A percentile compares a stretch with the other conserved stretches of the same genome.
Evolutionary conservation across 768 basidiomycete species (phyloP).

Genomic region (Tulasnella sp.): DNA sequence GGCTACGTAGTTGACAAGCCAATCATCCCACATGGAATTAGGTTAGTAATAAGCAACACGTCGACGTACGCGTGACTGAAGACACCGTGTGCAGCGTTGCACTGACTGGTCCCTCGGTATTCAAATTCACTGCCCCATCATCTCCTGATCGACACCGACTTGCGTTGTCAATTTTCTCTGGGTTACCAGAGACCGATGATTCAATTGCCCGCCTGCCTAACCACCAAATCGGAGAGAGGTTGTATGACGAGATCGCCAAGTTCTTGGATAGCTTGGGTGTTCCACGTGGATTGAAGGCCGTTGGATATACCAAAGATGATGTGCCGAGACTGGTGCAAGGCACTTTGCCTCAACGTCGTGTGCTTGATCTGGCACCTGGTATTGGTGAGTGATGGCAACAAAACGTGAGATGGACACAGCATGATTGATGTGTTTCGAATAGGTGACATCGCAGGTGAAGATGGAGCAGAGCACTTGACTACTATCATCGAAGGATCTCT

Average conservation of each 20-base stretch:
- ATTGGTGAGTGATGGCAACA: constrained; percentile 31
- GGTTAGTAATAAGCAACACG: constrained; percentile 28
- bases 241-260: constrained; percentile 75
- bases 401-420: neutral
- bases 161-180: constrained; percentile 70
- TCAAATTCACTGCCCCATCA: constrained; percentile 91
- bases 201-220: constrained; percentile 60
- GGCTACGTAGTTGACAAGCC: constrained; percentile 77
- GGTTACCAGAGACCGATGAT: constrained; percentile 46
- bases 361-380: constrained; percentile 84
- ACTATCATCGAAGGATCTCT: constrained; percentile 67
- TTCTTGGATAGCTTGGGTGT: constrained; percentile 79
- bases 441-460: constrained; percentile 61
- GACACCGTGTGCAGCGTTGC: constrained; percentile 46
- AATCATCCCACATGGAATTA: constrained; percentile 88
- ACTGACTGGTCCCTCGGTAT: constrained; percentile 86
- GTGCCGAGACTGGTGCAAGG: constrained; percentile 72
- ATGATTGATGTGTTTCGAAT: neutral
- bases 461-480: constrained; percentile 70
- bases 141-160: constrained; percentile 84
- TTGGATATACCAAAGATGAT: constrained; percentile 61
- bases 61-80: neutral
- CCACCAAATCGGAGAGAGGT: constrained; percentile 57
- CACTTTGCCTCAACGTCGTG: constrained; percentile 81
- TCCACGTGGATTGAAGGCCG: constrained; percentile 70